Evolutionary conservation across 352 stramenopile species (phyloP).

Genomic region (Pythium graminicola): DNA sequence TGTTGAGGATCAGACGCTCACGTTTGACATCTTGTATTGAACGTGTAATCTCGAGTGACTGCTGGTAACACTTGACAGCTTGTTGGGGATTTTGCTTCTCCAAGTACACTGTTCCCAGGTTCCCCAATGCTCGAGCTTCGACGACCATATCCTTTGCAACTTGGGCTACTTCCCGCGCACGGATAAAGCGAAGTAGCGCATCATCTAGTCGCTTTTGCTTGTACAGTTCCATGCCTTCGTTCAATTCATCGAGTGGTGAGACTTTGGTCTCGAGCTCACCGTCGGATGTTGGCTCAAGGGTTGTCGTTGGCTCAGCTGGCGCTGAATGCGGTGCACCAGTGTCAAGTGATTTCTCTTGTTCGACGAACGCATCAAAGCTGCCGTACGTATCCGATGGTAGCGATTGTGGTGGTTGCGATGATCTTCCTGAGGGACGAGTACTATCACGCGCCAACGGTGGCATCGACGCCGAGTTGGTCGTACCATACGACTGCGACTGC

Average conservation of each 20-base stretch:
- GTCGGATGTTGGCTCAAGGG: not conserved
- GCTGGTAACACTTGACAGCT: slow-evolving; percentile 68
- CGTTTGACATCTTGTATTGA: slow-evolving; percentile 66
- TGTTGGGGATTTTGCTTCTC: slow-evolving; percentile 64
- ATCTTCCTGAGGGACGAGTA: too few species aligned
- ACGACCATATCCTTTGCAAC: slow-evolving; percentile 44
- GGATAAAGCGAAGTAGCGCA: slow-evolving; percentile 54
- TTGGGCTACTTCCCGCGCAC: slow-evolving; percentile 50
- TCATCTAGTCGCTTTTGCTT: slow-evolving; percentile 60
- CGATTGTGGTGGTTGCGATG: not conserved
- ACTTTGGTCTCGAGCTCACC: slow-evolving; percentile 11
- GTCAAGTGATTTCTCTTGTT: not conserved
- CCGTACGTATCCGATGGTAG: slow-evolving; percentile 11
- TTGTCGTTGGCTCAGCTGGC: not conserved
- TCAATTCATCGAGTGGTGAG: slow-evolving; percentile 59
- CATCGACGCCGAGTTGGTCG: not conserved
- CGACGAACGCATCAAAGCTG: slow-evolving; percentile 6
- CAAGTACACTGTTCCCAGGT: slow-evolving; percentile 70
- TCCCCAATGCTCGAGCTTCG: slow-evolving; percentile 66
- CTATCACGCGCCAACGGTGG: not conserved
- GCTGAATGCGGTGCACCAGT: not conserved
- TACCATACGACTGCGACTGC: not conserved
- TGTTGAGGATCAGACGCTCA: slow-evolving; percentile 80
- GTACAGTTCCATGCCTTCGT: slow-evolving; percentile 72
- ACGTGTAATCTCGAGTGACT: slow-evolving; percentile 68